phyloP scores from a whole-genome alignment of 257 asterid species.

The Salvia miltiorrhiza region DNA sequence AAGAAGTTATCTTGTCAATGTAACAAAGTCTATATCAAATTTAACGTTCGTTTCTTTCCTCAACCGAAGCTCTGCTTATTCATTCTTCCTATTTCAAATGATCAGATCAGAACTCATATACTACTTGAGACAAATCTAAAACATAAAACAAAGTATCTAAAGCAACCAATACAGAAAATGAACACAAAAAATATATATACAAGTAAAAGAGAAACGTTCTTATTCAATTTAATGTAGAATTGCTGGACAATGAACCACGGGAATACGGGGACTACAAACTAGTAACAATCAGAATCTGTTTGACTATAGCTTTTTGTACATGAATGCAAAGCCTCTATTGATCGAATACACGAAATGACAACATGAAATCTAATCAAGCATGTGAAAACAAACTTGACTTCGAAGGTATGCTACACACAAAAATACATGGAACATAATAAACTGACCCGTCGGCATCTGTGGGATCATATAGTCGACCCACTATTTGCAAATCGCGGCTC shows the following conservation, averaged over 20 bases:
- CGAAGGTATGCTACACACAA: not conserved
- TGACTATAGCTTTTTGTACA: not conserved
- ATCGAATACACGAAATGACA: not conserved
- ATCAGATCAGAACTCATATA: not conserved
- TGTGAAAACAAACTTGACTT: not conserved
- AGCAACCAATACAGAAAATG: not conserved
- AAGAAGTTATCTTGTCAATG: not conserved
- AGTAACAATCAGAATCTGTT: not conserved
- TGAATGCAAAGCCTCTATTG: not conserved
- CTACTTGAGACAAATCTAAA: not conserved
- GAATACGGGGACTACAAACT: not conserved
- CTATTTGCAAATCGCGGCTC: not conserved
- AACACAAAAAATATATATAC: not conserved
- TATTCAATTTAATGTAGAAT: not conserved
- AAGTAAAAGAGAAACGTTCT: not conserved
- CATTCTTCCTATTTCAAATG: not conserved
- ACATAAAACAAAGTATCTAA: not conserved
- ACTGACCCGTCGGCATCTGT: conserved; percentile 13
- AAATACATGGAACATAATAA: conserved; percentile 11
- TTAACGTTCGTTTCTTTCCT: not conserved
- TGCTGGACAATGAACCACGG: not conserved
- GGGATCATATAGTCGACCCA: too few species aligned
- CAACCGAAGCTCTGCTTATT: not conserved
- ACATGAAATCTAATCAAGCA: not conserved
- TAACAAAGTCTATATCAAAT: not conserved